phyloP scores from a whole-genome alignment of 2,329 filamentous ascomycete genomes.

The Emmonsiellopsis sp. region DNA sequence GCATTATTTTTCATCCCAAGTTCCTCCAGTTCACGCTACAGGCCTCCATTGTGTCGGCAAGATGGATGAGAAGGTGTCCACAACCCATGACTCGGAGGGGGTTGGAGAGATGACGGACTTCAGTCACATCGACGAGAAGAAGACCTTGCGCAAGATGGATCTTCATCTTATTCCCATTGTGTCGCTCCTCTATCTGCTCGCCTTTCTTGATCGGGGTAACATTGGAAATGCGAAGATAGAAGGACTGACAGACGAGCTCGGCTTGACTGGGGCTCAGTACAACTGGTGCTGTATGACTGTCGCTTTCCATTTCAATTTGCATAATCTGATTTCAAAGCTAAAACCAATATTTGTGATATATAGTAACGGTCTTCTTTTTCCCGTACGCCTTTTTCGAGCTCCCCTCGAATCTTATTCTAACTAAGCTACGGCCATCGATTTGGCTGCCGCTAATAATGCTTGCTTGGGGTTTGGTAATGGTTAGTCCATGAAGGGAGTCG shows the following conservation, averaged over 20 bases:
- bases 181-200: constrained; percentile 26
- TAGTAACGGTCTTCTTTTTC: constrained; percentile 18
- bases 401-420: constrained; percentile 21
- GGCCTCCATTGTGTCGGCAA: neutral
- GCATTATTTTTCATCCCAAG: neutral
- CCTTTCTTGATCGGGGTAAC: constrained; percentile 19
- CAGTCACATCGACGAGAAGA: constrained; percentile 28
- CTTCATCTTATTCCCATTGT: constrained; percentile 29
- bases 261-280: constrained; percentile 15
- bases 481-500: constrained; percentile 7
- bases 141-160: constrained; percentile 31
- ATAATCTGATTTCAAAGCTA: neutral
- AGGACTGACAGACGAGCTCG: constrained; percentile 12
- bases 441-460: constrained; percentile 24
- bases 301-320: neutral
- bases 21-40: neutral
- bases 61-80: neutral
- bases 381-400: constrained; percentile 16
- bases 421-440: constrained; percentile 20
- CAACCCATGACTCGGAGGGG: neutral
- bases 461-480: constrained; percentile 40
- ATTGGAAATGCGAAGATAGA: constrained; percentile 19
- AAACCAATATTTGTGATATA: neutral
- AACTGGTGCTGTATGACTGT: constrained; percentile 15
- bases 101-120: constrained; percentile 13